Percentiles rank a stretch among this genome's conserved stretches.
These are phyloP conservation scores for Fusarium zealandicum DNA, from an alignment of 2,329 filamentous ascomycete species.

Conservation along the genomic window DNA sequence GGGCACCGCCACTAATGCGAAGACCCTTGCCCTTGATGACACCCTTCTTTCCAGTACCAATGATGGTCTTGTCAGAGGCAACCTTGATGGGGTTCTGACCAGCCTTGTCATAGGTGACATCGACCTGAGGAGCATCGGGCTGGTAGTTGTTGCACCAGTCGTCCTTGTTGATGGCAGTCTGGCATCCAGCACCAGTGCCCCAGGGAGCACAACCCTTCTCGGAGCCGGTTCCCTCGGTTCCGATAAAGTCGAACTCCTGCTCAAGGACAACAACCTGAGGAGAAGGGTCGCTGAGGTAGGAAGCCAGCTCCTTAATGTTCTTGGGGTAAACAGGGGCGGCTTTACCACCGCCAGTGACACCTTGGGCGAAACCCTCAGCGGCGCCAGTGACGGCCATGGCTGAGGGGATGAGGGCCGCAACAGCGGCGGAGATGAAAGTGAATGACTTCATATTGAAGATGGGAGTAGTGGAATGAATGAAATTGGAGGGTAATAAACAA, in stretches of 20 bases:
- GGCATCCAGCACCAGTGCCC: constrained; percentile 59
- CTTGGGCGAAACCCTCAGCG: constrained; percentile 53
- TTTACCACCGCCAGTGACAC: constrained; percentile 67
- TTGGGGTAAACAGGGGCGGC: constrained; percentile 62
- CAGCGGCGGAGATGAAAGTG: not conserved
- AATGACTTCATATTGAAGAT: not conserved
- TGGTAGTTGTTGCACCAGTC: constrained; percentile 66
- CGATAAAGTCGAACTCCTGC: constrained; percentile 62
- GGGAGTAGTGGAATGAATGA: not conserved
- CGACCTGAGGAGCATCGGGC: constrained; percentile 48
- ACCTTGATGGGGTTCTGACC: constrained; percentile 58
- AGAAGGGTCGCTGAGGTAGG: constrained; percentile 61
- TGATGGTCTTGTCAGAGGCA: constrained; percentile 61
- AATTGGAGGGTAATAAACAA: not conserved
- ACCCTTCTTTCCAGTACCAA: constrained; percentile 59
- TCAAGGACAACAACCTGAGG: constrained; percentile 64
- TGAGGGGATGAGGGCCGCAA: not conserved
- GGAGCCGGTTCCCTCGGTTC: constrained; percentile 59
- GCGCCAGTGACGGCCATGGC: not conserved
- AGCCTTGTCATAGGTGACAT: constrained; percentile 58
- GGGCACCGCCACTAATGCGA: constrained; percentile 52
- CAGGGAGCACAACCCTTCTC: constrained; percentile 64
- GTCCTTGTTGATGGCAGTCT: constrained; percentile 65
- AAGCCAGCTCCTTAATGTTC: constrained; percentile 61
- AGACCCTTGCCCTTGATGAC: constrained; percentile 66